A percentile compares a stretch with the other conserved stretches of the same genome.
These are phyloP conservation scores for Phlebopus sp. DNA, from an alignment of 1,284 basidiomycete species.

Conservation along the genomic window DNA sequence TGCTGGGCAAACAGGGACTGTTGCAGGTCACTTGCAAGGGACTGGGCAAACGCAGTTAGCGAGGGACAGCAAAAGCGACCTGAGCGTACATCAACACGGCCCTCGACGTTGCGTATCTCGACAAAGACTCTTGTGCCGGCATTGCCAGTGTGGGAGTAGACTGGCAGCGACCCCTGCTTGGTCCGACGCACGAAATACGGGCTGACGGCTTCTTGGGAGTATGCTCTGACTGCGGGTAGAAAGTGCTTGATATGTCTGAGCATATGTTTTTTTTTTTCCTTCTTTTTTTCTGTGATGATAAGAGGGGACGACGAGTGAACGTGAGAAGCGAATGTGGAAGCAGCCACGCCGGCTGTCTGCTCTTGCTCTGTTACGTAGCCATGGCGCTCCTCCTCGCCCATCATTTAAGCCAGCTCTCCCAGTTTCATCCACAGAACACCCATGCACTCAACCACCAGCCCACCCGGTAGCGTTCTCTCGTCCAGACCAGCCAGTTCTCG, in stretches of 20 bases:
- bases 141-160: slow-evolving; percentile 71
- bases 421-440: no score
- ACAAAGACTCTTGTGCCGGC: slow-evolving; percentile 53
- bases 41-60: slow-evolving; percentile 33
- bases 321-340: neutral
- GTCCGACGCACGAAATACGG: slow-evolving; percentile 66
- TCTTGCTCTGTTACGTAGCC: slow-evolving; percentile 18
- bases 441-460: no score
- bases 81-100: slow-evolving; percentile 39
- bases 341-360: neutral
- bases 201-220: slow-evolving; percentile 7
- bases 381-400: slow-evolving; percentile 11
- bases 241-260: slow-evolving; percentile 18
- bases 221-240: neutral
- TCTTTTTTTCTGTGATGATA: no score
- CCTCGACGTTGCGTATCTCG: slow-evolving; percentile 47
- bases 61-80: neutral
- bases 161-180: slow-evolving; percentile 60
- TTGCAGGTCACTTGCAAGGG: slow-evolving; percentile 50
- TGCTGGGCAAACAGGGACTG: slow-evolving; percentile 43
- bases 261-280: no score
- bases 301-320: no score
- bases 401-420: no score
- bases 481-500: slow-evolving; percentile 6
- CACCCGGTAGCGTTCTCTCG: slow-evolving; percentile 12